Evolutionary conservation across 1,139 yeast species (phyloP), one percentile per base, ranked within the genome.

Genomic region (Yueomyces sp.): DNA sequence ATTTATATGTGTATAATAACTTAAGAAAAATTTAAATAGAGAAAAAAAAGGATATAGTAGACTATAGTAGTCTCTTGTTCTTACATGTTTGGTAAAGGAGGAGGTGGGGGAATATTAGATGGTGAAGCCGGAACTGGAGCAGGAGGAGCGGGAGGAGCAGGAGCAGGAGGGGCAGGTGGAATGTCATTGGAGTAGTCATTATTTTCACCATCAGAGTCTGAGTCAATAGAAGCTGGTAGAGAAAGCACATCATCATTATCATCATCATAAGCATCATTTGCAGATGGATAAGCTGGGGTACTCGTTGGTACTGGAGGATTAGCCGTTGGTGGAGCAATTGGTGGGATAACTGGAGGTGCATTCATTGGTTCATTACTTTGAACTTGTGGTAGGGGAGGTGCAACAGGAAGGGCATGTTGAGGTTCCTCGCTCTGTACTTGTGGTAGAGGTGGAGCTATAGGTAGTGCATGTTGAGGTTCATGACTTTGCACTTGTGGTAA

Each of bases 151-250:
- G 19, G 19, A 19, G n/a, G 25, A 9, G 36, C 7, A n/a, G 19
- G 8, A 9, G 25, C 36, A 34, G 25, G 12, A 6, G 6, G 25
- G 8, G 8, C 36, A 34, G 36, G 19, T 9, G 7, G 25, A 8
- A 9, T 19, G 7, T 11, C 28, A 11, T 12, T 28, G 26, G 25
- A 11, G 6, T 11, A 12, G 4, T 27, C 12, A 19, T 36, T 27
- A 8, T 19, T 3, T 8, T 4, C 4, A 25, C 25, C 37, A 41
- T 48, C 57, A 27, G 54, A 61, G 36, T 56, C 58, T 3, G 63
- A 57, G 5, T 54, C 60, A 9, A 60, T 59, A 12, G 64, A 58
- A 30, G 59, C 64, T 4, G 64, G 64, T 36, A 60, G 53, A 4
- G 63, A 59, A 32, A 60, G 44, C 40, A 53, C 57, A 36, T 56